phyloP scores from a whole-genome alignment of 306 rosid genomes.

The Acacia acuminata region DNA sequence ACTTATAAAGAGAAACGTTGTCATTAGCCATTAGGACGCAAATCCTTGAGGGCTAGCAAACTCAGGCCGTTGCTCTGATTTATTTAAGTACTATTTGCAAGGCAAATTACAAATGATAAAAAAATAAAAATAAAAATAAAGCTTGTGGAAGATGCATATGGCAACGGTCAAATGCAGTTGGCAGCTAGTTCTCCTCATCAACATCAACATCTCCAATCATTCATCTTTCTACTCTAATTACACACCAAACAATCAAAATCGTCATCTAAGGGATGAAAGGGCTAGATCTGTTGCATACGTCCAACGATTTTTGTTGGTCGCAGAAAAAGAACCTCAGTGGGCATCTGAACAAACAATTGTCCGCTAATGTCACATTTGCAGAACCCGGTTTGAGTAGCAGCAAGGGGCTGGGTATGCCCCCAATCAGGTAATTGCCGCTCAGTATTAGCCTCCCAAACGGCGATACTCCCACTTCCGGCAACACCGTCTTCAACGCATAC shows the following conservation, averaged over 20 bases:
- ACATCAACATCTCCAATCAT: background rate
- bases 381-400: constrained; percentile 55
- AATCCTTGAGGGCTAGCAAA: background rate
- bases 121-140: background rate
- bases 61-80: background rate
- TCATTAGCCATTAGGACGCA: background rate
- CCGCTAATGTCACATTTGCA: constrained; percentile 61
- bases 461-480: constrained; percentile 50
- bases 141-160: background rate
- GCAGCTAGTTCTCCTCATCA: background rate
- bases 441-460: constrained; percentile 65
- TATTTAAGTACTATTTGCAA: background rate
- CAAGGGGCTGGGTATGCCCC: constrained; percentile 66
- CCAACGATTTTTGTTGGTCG: constrained; percentile 59
- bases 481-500: constrained; percentile 66
- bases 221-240: background rate
- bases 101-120: no score
- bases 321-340: constrained; percentile 74
- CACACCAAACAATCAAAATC: background rate
- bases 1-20: background rate
- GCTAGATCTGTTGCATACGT: constrained; percentile 46
- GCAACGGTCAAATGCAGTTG: background rate
- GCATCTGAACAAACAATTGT: constrained; percentile 72
- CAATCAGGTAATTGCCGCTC: constrained; percentile 71
- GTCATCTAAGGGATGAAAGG: constrained; percentile 50